Evolutionary conservation across 371 early-diverging fungal genomes (phyloP), one percentile per base, ranked within the genome.

Genomic region (Zychaea mexicana): DNA sequence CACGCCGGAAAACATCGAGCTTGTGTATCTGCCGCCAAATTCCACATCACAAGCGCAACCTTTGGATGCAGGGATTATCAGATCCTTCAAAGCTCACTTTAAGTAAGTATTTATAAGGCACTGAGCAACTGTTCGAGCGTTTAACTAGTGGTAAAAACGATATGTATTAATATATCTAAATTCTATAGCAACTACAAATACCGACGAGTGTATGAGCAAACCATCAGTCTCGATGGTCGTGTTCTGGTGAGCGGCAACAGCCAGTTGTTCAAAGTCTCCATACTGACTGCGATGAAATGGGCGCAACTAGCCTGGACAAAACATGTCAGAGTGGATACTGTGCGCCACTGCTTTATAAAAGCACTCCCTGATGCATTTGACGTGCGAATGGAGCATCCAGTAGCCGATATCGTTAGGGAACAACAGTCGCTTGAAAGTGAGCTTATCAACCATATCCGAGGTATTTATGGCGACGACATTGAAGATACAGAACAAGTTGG

Each of bases 41-140:
- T 67, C 58, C 0, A 71, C 69, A 5, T 68, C 71, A 2, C 62
- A 56, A 33, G 30, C 65, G 3, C 69, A 74, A 57, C 67, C 66
- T 26, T 13, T 74, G 15, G 70, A 74, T 66, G 64, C 63, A 8
- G 66, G 66, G 3, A 67, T 69, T 36, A 73, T 73, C 30, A 21
- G 42, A 21, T 6, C 26, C 0, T 73, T 69, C 17, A 73, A 73
- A 59, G 45, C 38, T 28, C 56, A 61, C 39, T 69, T 60, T 60
- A 26, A 32, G 39, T 61, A 54, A 32, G 57, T 32, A 4, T 56
- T 33, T 28, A 32, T 33, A 45, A 5, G 4, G 5, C n/a, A 10
- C 45, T 33, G 12, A 33, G 12, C 33, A 33, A n/a, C n/a, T n/a
- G n/a, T n/a, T n/a, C n/a, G n/a, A n/a, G n/a, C n/a, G n/a, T n/a